These are phyloP conservation scores for Aurinia saxatilis DNA, from an alignment of 345 rosid species.

Conservation along the genomic window DNA sequence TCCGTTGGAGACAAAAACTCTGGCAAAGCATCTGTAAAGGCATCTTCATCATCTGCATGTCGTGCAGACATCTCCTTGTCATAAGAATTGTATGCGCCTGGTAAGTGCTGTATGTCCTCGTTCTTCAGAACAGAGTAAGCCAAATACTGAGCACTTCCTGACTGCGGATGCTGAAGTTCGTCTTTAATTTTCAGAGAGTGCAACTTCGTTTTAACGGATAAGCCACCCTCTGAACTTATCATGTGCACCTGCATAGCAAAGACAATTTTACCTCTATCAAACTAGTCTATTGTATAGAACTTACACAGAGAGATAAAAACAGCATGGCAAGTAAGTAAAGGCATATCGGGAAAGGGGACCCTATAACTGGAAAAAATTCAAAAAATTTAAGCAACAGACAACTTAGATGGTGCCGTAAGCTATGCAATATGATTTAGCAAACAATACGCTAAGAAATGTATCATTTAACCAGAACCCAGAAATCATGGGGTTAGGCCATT, in stretches of 20 bases:
- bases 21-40: constrained; percentile 83
- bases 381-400: constrained; percentile 1
- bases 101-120: constrained; percentile 38
- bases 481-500: neutral
- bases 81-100: constrained; percentile 26
- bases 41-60: constrained; percentile 70
- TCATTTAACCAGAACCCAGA: constrained; percentile 9
- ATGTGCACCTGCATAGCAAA: constrained; percentile 57
- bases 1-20: constrained; percentile 72
- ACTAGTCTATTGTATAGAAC: constrained; percentile 1
- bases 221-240: constrained; percentile 60
- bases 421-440: constrained; percentile 8
- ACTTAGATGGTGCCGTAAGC: neutral
- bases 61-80: constrained; percentile 34
- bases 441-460: neutral
- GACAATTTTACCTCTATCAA: constrained; percentile 12
- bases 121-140: constrained; percentile 74
- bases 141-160: constrained; percentile 52
- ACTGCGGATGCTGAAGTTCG: constrained; percentile 65
- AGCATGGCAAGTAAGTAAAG: neutral
- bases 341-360: constrained; percentile 2
- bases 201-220: constrained; percentile 73
- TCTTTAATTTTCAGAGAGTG: constrained; percentile 90
- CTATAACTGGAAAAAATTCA: constrained; percentile 7
- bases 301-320: neutral